Evolutionary conservation across 1,284 basidiomycete species (phyloP), one percentile per base, ranked within the genome.

Genomic region (Peniophora sp.): DNA sequence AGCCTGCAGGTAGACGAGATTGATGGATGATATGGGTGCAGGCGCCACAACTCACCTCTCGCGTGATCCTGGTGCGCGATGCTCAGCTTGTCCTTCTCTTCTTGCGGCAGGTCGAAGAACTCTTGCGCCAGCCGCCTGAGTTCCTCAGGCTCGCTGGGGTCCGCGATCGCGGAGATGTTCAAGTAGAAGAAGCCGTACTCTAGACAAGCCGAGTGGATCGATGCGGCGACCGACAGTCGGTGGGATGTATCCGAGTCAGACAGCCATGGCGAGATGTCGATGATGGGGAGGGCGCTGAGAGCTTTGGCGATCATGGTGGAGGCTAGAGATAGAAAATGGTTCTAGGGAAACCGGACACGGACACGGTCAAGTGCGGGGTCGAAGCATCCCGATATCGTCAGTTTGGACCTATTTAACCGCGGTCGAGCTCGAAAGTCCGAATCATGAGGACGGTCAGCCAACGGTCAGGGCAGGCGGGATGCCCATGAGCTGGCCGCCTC

Each of bases 151-250:
- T 91, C 85, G 0, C 68, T 61, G 0, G 67, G 65, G 37, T 80
- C 68, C 17, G 82, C 65, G 57, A 74, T 86, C 2, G 73, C 66
- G 9, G 78, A 76, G 41, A 92, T 73, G 51, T 87, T 77, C 47
- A 94, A 72, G 64, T 94, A 95, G 68, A 94, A 92, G 74, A 94
- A 94, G 0, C 91, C 92, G 52, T 81, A 88, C 51, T 87, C 71
- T 17, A 84, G 61, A 61, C 88, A 92, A 12, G 89, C 90, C 1
- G 68, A 62, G 61, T 93, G 89, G 10, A 93, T 66, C 0, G 79
- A 76, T 17, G 72, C 69, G 3, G 86, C 79, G 0, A 77, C 74
- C 2, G 73, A 68, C 12, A 70, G 61, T 27, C 79, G 64, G 17
- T 63, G 70, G n/a, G 62, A 57, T 15, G 64, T 60, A 45, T 71